Evolutionary conservation across 176 grass and related monocot species (phyloP), one percentile per base, ranked within the genome.

Genomic region (Oropetium thomaeum): DNA sequence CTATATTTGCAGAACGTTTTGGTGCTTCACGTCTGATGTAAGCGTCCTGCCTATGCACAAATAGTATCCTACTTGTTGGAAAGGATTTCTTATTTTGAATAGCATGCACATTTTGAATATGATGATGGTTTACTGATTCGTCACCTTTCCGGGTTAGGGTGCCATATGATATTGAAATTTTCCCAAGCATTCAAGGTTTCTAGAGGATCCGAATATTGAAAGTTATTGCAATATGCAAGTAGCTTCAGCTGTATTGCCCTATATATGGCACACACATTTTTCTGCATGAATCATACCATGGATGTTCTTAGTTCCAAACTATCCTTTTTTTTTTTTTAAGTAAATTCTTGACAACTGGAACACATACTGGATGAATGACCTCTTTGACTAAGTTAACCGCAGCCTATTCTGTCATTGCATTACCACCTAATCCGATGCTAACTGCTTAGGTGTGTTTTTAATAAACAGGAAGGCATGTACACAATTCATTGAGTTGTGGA

Each of bases 1-100:
- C 90, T 64, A 75, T 82, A 39, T 99, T 99, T 77, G 82, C 91
- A 17, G 84, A 95, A 62, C 62, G 53, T 69, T 99, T 99, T 74
- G 91, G 96, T 80, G 96, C 96, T 70, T 84, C 89, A 66, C 84
- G 96, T 45, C 72, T 99, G 61, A 90, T 90, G 96, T 99, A 90
- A 86, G 89, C 75, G 23, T 19, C 40, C 41, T 78, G 78, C 9
- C 60, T 44, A 82, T 61, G 31, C 5, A 26, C 10, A 15, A 62
- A 11, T 70, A 38, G 32, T 68, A 27, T 54, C 42, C 17, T 35
- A 49, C 60, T 60, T 73, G 14, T 17, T 73, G 5, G 28, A 77
- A 65, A 23, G 7, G 39, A 72, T 71, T 31, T 77, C 59, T 63
- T 49, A 39, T 51, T 32, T 47, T 48, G 58, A 73, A 54, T 70